phyloP scores from a whole-genome alignment of 257 asterid genomes.

The Dorcoceras hygrometricum region DNA sequence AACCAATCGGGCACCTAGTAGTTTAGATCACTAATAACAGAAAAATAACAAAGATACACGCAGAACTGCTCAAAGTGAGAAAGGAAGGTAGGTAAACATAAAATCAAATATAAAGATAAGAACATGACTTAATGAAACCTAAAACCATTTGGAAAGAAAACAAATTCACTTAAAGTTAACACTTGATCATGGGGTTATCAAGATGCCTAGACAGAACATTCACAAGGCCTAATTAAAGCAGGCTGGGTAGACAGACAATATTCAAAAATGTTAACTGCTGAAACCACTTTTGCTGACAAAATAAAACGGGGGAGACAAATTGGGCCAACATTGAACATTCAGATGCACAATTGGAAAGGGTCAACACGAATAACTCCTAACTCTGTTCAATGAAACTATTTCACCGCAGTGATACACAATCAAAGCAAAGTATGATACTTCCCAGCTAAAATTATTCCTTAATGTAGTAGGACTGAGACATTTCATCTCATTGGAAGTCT shows the following conservation, averaged over 20 bases:
- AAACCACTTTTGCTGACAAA: too few species aligned
- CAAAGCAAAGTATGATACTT: not conserved
- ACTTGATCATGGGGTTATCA: conserved; percentile 9
- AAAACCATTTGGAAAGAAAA: not conserved
- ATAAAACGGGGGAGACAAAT: not conserved
- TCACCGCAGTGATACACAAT: conserved; percentile 5
- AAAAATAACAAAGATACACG: too few species aligned
- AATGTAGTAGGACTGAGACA: not conserved
- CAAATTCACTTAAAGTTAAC: not conserved
- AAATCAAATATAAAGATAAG: not conserved
- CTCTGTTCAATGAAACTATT: conserved; percentile 2
- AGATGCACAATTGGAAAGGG: not conserved
- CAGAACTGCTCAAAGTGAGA: not conserved
- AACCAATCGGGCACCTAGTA: not conserved
- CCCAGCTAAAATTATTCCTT: not conserved
- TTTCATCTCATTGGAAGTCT: not conserved
- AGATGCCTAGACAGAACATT: too few species aligned
- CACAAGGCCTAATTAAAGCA: too few species aligned
- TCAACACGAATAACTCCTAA: not conserved
- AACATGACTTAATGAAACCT: too few species aligned
- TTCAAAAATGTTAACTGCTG: too few species aligned
- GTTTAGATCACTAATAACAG: too few species aligned
- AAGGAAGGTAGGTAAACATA: not conserved
- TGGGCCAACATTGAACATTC: too few species aligned
- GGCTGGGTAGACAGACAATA: too few species aligned